These are phyloP conservation scores for Yarrowia deformans DNA, from an alignment of 805 yeast genomes.

Conservation along the genomic window DNA sequence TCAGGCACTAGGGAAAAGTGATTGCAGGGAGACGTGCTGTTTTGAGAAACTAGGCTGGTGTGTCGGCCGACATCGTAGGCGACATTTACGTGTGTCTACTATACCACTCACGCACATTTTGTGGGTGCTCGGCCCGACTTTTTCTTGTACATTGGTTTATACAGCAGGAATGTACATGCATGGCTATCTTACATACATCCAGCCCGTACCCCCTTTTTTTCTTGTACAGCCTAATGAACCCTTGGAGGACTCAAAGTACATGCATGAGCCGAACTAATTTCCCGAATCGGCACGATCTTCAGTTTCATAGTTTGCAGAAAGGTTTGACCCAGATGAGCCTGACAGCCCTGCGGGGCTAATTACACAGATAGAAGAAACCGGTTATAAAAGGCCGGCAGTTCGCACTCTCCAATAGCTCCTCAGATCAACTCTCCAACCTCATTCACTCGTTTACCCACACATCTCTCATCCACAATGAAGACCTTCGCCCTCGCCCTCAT, in stretches of 20 bases:
- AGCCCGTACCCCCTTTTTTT: conserved; percentile 12
- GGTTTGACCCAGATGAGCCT: not conserved
- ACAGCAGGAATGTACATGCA: conserved; percentile 24
- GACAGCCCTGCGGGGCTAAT: conserved; percentile 30
- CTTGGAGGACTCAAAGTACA: not conserved
- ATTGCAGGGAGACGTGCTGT: too few relatives aligned
- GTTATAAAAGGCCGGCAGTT: not conserved
- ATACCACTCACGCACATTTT: too few relatives aligned
- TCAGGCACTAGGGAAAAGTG: not conserved
- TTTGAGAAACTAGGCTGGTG: too few relatives aligned
- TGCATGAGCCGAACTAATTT: conserved; percentile 18
- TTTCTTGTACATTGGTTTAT: not conserved
- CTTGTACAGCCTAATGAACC: conserved; percentile 9
- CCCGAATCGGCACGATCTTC: conserved; percentile 17
- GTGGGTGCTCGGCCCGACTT: not conserved
- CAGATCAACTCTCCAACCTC: conserved; percentile 17
- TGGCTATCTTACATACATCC: conserved; percentile 9
- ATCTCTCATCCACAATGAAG: conserved; percentile 18
- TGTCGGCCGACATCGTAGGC: too few relatives aligned
- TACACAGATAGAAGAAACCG: not conserved
- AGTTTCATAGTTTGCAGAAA: conserved; percentile 25
- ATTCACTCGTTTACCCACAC: conserved; percentile 12
- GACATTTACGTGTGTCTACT: too few relatives aligned
- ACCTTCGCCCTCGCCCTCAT: conserved; percentile 15
- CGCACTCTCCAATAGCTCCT: not conserved